phyloP scores from a whole-genome alignment of 1,139 yeast species.

The Eremothecium sinecaudum region DNA sequence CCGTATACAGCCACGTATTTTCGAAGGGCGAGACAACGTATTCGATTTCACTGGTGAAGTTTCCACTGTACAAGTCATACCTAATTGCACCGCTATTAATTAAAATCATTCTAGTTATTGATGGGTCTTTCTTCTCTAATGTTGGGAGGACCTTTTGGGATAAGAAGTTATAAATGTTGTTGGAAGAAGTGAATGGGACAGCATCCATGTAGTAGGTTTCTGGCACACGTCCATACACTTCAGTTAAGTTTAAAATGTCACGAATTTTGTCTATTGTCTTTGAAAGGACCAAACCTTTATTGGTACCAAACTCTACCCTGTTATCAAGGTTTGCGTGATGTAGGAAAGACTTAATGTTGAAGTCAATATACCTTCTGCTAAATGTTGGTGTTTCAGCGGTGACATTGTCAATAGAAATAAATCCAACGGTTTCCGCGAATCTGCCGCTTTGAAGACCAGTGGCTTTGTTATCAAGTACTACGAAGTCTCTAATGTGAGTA shows the following conservation, averaged over 20 bases:
- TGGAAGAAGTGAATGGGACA: slow-evolving; percentile 53
- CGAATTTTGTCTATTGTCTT: slow-evolving; percentile 40
- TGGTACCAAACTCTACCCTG: slow-evolving; percentile 7
- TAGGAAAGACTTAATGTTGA: slow-evolving; percentile 59
- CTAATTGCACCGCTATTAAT: slow-evolving; percentile 86
- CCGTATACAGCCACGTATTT: slow-evolving; percentile 53
- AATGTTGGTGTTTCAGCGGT: slow-evolving; percentile 27
- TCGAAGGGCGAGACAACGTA: slow-evolving; percentile 80
- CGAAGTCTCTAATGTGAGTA: slow-evolving; percentile 82
- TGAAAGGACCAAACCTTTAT: slow-evolving; percentile 43
- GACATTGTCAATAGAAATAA: slow-evolving; percentile 50
- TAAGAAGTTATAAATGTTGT: slow-evolving; percentile 54
- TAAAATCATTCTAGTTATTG: slow-evolving; percentile 48
- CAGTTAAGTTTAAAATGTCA: slow-evolving; percentile 44
- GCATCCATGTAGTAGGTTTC: slow-evolving; percentile 57
- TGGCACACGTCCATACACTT: slow-evolving; percentile 55
- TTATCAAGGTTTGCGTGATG: slow-evolving; percentile 41
- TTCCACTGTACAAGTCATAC: slow-evolving; percentile 80
- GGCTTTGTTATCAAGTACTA: slow-evolving; percentile 53
- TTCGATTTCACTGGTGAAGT: slow-evolving; percentile 70
- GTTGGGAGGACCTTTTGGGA: slow-evolving; percentile 51
- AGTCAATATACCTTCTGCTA: slow-evolving; percentile 68
- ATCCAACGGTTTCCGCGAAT: slow-evolving; percentile 87
- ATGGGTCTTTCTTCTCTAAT: slow-evolving; percentile 31
- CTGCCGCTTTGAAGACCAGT: slow-evolving; percentile 86